Base-by-base conservation (phyloP, 345 rosid species). In the Hibiscus mutabilis region DNA sequence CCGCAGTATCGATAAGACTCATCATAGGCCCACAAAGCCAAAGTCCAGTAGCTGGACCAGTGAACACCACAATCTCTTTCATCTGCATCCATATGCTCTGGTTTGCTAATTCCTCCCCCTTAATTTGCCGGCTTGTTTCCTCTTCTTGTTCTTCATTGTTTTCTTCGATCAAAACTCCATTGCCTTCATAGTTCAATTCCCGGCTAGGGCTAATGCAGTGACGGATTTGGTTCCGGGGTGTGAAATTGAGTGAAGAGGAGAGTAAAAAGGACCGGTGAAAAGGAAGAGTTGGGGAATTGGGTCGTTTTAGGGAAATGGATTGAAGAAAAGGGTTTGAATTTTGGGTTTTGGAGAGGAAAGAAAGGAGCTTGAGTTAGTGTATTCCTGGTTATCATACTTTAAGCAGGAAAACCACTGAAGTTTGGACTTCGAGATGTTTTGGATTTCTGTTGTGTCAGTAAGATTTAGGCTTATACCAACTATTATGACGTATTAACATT, bases 1-100 rank as follows among this genome's bases (percentile, higher is more conserved):
- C 96, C 0, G 86, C 98, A 13, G 98, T 91, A 35, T 89, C 94
- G 70, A 91, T 88, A 67, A 94, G 90, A 84, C 98, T 93, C 98
- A 93, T 91, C 85, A 93, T 77, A 13, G 98, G 97, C 29, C 87
- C 95, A 78, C 97, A 93, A 1, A 93, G 78, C 98, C 97, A 91
- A 35, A 93, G 80, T 22, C 93, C 96, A 0, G 96, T 83, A 0
- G 97, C 99, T 1, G 98, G 99, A 42, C 96, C 98, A 0, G 96
- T 86, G 49, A 94, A 91, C 88, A 76, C 75, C 0, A 86, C 79
- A 55, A 94, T 91, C 81, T 91, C 93, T 78, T 83, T 87, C 82
- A 88, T 76, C 74, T 90, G 97, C 8, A 77, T 78, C 96, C 87
- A 91, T 31, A 94, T 73, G 66, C 85, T 83, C 87, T 79, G 96